Evolutionary conservation across 306 rosid genomes (phyloP).

Genomic region (Rubus idaeus): DNA sequence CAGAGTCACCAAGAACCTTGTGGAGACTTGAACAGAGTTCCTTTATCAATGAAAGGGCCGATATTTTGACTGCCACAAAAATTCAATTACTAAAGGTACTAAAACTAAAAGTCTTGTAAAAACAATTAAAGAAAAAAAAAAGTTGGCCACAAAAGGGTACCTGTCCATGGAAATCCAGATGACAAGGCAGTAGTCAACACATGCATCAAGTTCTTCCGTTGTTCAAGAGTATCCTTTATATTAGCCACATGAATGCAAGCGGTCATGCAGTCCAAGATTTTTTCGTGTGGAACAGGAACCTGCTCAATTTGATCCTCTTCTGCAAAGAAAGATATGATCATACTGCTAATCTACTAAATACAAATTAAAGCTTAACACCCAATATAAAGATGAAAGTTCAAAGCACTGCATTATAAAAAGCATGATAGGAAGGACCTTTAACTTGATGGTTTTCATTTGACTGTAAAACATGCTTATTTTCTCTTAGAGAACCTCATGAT

Average conservation of each 20-base stretch:
- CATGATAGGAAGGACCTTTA: background rate
- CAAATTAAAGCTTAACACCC: background rate
- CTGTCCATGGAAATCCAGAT: constrained; percentile 81
- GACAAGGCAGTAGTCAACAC: constrained; percentile 50
- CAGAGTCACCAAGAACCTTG: constrained; percentile 42
- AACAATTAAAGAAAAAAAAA: background rate
- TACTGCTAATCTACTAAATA: background rate
- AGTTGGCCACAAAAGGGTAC: constrained; percentile 38
- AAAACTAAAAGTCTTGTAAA: constrained; percentile 12
- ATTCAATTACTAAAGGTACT: constrained; percentile 12
- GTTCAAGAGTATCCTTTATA: constrained; percentile 64
- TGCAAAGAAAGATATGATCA: constrained; percentile 30
- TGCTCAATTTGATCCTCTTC: constrained; percentile 52
- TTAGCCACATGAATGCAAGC: constrained; percentile 78
- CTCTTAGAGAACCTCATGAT: background rate
- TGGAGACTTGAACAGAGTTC: constrained; percentile 72
- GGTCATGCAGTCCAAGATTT: constrained; percentile 76
- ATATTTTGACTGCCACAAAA: constrained; percentile 70
- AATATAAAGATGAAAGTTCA: background rate
- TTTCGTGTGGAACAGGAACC: constrained; percentile 59
- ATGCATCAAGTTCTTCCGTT: constrained; percentile 59
- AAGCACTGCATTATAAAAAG: background rate
- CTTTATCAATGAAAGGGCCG: constrained; percentile 60
- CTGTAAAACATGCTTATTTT: background rate
- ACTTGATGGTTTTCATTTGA: background rate